Evolutionary conservation across 1,139 yeast species (phyloP), one percentile per base, ranked within the genome.

Genomic region (Lizanozyma gosingica): DNA sequence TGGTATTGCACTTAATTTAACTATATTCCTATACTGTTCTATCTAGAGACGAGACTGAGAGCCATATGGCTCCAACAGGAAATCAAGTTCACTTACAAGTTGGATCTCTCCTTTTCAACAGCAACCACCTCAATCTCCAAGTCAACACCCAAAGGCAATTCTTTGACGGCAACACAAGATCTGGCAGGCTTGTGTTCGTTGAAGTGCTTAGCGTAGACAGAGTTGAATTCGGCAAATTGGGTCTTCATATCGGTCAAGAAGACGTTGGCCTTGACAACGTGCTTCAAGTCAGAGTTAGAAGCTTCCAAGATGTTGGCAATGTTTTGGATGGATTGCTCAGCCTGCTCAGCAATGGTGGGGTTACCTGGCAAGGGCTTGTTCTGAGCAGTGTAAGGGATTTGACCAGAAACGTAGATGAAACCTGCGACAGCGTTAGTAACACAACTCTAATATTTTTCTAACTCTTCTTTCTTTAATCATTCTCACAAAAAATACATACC

Each of bases 321-420:
- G 64, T 90, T 88, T 59, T 78, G 73, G 53, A 90, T 76, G 43
- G 78, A 85, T 67, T 85, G 95, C 61, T 85, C 92, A 40, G 96
- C 84, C 65, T 83, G 85, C 50, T 77, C 94, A 53, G 81, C 73
- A 59, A 87, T 82, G 32, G 70, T 45, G 33, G 75, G 69, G 40
- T 78, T 71, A 39, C 83, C 94, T 47, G 78, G 79, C 53, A 88
- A 78, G 49, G 87, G 83, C 63, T 82, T 80, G 60, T 83, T 83
- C 14, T 83, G 92, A 37, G 92, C 74, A 39, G 94, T 86, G 70
- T 80, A 78, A 45, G 97, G 97, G 47, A 92, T 81, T 67, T 92
- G 98, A 42, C 98, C 98, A 37, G 97, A 87, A 45, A 92, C 90
- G 62, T 84, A 92, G 59, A 92, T 65, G 62, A 87, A 80, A 43